Evolutionary conservation across 106 monocot genomes (phyloP).

Genomic region (Allium sativum): DNA sequence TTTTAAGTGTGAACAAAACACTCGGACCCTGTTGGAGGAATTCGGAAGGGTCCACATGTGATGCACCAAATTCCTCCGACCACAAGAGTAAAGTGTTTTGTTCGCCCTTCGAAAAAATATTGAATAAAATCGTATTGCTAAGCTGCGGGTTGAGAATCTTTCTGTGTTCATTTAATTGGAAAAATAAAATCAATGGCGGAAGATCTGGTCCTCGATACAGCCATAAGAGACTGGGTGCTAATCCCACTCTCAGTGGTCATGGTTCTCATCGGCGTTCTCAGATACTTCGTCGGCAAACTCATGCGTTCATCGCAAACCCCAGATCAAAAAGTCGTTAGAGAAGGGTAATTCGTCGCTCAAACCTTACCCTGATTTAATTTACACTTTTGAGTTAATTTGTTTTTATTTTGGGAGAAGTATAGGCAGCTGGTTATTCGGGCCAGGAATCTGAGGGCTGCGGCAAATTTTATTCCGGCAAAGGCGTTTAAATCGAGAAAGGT

Average conservation of each 20-base stretch:
- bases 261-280: constrained; percentile 96
- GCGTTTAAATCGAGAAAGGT: constrained; percentile 13
- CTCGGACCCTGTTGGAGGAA: no score
- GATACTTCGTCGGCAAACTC: constrained; percentile 97
- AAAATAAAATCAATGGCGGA: constrained; percentile 44
- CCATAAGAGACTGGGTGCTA: constrained; percentile 94
- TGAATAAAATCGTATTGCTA: no score
- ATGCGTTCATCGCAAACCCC: constrained; percentile 63
- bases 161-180: no score
- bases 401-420: neutral
- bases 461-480: constrained; percentile 15
- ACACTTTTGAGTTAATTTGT: neutral
- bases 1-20: no score
- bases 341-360: constrained; percentile 39
- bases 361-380: neutral
- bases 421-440: constrained; percentile 27
- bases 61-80: no score
- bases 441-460: constrained; percentile 20
- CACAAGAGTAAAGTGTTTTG: no score
- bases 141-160: no score
- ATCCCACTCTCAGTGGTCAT: constrained; percentile 92
- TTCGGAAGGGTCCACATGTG: no score
- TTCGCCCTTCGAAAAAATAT: no score
- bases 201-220: constrained; percentile 92
- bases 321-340: constrained; percentile 71